A percentile compares a stretch with the other conserved stretches of the same genome.
These are phyloP conservation scores for Fusarium heterosporum DNA, from an alignment of 2,329 filamentous ascomycete species.

Conservation along the genomic window DNA sequence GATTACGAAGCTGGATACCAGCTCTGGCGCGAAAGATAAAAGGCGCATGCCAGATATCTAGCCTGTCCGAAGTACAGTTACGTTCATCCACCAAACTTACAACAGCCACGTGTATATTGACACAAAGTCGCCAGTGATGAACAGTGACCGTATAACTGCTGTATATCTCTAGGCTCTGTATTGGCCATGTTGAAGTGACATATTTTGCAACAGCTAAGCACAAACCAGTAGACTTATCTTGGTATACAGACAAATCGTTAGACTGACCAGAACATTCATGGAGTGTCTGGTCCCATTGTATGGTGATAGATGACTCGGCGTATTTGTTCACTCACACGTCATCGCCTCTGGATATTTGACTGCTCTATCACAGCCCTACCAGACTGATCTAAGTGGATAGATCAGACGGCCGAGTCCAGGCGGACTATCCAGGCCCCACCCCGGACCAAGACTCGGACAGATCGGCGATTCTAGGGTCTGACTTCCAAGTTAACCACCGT, in stretches of 20 bases:
- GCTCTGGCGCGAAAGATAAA: background rate
- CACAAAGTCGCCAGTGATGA: background rate
- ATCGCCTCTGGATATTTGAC: background rate
- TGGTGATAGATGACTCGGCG: background rate
- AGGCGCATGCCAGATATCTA: background rate
- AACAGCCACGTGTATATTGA: background rate
- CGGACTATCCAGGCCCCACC: conserved; percentile 5
- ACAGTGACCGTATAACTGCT: too few species aligned
- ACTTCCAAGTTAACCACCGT: background rate
- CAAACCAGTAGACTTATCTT: too few species aligned
- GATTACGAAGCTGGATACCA: background rate
- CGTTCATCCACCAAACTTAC: background rate
- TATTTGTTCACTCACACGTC: background rate
- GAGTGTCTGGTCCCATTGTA: background rate
- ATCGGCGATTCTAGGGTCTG: conserved; percentile 15
- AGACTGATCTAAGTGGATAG: background rate
- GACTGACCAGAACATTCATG: background rate
- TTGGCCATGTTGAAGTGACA: background rate
- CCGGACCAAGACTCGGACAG: background rate
- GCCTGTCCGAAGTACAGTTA: background rate
- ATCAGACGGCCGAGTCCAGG: background rate
- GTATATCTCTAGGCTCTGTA: too few species aligned
- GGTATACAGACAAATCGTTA: too few species aligned
- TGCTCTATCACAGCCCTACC: background rate
- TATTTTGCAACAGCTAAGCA: background rate